Conservation (phyloP, 306 rosid species). For the Medicago ruthenica region DNA sequence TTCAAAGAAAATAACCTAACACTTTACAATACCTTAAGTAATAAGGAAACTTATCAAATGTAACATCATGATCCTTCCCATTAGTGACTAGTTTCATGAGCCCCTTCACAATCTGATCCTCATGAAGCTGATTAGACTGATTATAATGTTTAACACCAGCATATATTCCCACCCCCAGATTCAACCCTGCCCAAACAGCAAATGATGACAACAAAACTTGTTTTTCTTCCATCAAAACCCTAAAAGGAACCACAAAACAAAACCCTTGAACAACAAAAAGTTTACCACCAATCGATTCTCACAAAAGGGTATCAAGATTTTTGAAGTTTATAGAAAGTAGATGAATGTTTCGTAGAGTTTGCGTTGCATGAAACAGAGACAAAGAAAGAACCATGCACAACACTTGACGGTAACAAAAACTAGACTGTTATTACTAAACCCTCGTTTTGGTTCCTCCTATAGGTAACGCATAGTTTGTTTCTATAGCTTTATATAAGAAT, state of each 20-base stretch:
- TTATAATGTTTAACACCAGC: too few relatives aligned
- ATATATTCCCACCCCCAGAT: slow-evolving; percentile 62
- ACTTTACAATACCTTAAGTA: slow-evolving; percentile 61
- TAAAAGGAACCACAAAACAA: not conserved
- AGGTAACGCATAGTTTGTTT: too few relatives aligned
- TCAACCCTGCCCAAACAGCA: slow-evolving; percentile 83
- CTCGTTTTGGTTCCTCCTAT: too few relatives aligned
- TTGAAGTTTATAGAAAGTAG: not conserved
- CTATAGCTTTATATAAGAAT: too few relatives aligned
- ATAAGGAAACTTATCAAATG: slow-evolving; percentile 74
- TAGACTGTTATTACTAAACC: too few relatives aligned
- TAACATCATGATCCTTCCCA: slow-evolving; percentile 56
- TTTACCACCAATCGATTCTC: not conserved
- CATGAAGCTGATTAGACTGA: slow-evolving; percentile 37
- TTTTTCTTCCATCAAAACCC: slow-evolving; percentile 71
- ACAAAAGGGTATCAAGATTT: not conserved
- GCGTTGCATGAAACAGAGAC: not conserved
- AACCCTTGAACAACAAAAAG: not conserved
- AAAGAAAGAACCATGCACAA: too few relatives aligned
- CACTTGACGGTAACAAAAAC: too few relatives aligned
- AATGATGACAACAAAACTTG: slow-evolving; percentile 68
- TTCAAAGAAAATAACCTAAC: not conserved
- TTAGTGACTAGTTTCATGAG: slow-evolving; percentile 60
- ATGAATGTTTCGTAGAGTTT: not conserved
- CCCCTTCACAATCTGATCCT: slow-evolving; percentile 65